Evolutionary conservation across 2,329 filamentous ascomycete genomes (phyloP), one percentile per base, ranked within the genome.

Genomic region (Tolypocladium tropicale): DNA sequence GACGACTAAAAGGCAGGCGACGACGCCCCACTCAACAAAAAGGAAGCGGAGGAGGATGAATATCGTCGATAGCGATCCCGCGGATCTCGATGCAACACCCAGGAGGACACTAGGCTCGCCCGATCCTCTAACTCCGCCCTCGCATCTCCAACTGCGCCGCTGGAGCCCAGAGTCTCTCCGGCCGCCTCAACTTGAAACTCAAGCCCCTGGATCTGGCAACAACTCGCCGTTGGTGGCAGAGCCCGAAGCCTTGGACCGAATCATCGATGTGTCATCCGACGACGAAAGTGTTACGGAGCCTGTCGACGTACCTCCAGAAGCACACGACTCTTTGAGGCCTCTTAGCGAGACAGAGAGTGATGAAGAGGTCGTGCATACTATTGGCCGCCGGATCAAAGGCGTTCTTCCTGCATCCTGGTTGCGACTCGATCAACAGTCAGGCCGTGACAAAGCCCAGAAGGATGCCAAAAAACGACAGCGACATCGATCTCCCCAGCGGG

Each of bases 351-450:
- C 71, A 11, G 69, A 70, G 37, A 75, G 70, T 53, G 77, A 76
- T 4, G 70, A 70, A 2, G 74, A 79, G 28, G 63, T 70, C 14
- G 71, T 70, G n/a, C 66, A 73, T 30, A 65, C 63, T 23, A 70
- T 73, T 56, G 71, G 72, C 37, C 76, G 69, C 54, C 74, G 75
- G 53, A 81, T 86, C 52, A 76, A 76, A 54, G 83, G 83, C 25
- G 83, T 86, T 9, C 74, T 86, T 49, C 84, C 84, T 41, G 84
- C 84, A n/a, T 87, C 84, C 6, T 86, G 83, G 79, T 74, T 86
- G 55, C 78, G 83, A 46, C 67, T 87, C 28, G 81, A 85, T 62
- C 77, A 80, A 56, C 72, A 77, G 55, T 60, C 69, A 33, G 68
- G 63, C 61, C 64, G 64, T 18, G 62, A 65, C 56, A 72, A 68